A percentile compares a stretch with the other conserved stretches of the same genome.
Conservation (phyloP, 495 filamentous ascomycete species). For the Podospora anserina region DNA sequence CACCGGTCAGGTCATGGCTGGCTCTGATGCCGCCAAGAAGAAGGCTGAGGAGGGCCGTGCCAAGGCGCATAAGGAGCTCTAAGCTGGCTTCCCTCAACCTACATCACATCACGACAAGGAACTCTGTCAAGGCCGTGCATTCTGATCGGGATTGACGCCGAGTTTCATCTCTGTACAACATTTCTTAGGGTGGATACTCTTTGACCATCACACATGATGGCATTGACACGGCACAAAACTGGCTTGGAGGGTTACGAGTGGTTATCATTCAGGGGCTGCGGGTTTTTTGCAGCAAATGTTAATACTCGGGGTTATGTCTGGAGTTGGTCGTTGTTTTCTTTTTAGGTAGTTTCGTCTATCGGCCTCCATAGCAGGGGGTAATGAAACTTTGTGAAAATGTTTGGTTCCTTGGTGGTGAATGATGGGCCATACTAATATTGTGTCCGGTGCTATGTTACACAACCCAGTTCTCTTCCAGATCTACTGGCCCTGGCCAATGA, state of each 20-base stretch:
- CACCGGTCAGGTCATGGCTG: slow-evolving; percentile 55
- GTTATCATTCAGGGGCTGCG: neutral
- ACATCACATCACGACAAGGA: neutral
- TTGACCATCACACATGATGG: neutral
- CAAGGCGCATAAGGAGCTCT: slow-evolving; percentile 39
- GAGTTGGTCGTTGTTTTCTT: neutral
- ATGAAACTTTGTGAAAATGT: neutral
- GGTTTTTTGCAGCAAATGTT: neutral
- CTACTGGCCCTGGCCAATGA: too few relatives aligned
- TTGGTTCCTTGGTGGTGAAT: too few relatives aligned
- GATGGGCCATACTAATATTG: too few relatives aligned
- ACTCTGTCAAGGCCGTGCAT: neutral
- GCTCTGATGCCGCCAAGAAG: slow-evolving; percentile 62
- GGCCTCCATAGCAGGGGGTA: neutral
- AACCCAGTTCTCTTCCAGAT: too few relatives aligned
- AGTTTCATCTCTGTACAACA: neutral
- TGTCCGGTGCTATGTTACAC: too few relatives aligned
- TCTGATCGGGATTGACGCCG: neutral
- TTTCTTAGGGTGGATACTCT: neutral
- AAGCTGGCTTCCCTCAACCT: neutral
- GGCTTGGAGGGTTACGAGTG: neutral
- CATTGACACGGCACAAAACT: neutral
- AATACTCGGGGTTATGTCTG: neutral
- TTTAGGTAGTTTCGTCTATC: neutral
- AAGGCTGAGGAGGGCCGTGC: slow-evolving; percentile 38